Conservation (phyloP, 202 grass and related monocot species). For the Musa balbisiana region DNA sequence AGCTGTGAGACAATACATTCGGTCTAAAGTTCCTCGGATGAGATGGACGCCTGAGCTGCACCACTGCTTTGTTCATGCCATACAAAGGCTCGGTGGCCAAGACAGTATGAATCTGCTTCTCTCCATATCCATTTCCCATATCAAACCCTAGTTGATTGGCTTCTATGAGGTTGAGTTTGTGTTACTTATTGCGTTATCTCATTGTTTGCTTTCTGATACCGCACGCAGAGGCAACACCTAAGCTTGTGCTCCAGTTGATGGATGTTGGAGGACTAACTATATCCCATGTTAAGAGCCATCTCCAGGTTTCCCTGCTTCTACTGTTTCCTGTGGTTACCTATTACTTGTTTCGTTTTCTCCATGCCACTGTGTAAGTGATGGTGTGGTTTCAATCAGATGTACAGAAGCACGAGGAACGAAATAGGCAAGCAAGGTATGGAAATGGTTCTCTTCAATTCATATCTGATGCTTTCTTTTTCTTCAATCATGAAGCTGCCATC, state of each 20-base stretch:
- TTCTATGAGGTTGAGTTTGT: too few relatives aligned
- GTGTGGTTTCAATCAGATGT: constrained; percentile 60
- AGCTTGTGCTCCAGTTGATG: constrained; percentile 79
- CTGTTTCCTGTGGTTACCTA: too few relatives aligned
- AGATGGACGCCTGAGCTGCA: constrained; percentile 87
- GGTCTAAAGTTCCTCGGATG: constrained; percentile 79
- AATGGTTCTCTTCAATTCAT: background rate
- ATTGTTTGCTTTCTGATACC: constrained; percentile 2
- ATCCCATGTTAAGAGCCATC: constrained; percentile 98
- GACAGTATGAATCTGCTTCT: constrained; percentile 41
- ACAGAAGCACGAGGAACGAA: constrained; percentile 83
- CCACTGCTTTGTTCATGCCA: constrained; percentile 83
- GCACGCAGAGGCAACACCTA: constrained; percentile 69
- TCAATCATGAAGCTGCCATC: background rate
- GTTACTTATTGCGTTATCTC: background rate
- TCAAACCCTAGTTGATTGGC: background rate
- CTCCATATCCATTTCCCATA: background rate
- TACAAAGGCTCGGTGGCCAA: constrained; percentile 77
- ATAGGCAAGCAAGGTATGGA: constrained; percentile 59
- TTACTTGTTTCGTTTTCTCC: constrained; percentile 7
- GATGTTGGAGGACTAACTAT: constrained; percentile 68
- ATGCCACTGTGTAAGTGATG: constrained; percentile 1
- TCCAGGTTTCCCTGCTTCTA: constrained; percentile 44
- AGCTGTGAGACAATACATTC: constrained; percentile 65
- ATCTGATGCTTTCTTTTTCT: background rate